phyloP scores from a whole-genome alignment of 768 basidiomycete genomes.

The Dendrothele bispora region DNA sequence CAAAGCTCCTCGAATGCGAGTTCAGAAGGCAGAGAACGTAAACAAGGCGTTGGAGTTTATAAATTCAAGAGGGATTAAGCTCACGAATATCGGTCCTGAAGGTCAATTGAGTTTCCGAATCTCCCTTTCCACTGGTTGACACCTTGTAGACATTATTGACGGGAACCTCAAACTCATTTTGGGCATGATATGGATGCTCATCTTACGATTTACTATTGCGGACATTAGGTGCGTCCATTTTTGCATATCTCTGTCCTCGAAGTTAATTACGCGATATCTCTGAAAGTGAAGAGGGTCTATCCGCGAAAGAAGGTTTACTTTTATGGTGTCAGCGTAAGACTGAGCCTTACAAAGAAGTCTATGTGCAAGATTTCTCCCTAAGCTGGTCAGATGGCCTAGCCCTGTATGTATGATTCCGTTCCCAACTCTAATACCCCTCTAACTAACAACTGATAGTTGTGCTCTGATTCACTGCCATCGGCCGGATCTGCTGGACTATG shows the following conservation, averaged over 20 bases:
- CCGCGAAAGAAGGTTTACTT: constrained; percentile 94
- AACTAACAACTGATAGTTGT: constrained; percentile 58
- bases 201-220: constrained; percentile 96
- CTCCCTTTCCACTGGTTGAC: neutral
- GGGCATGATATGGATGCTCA: constrained; percentile 99
- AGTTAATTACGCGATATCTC: neutral
- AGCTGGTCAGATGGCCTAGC: constrained; percentile 97
- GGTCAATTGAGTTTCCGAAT: constrained; percentile 40
- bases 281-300: constrained; percentile 93
- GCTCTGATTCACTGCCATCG: constrained; percentile 97
- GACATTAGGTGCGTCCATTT: constrained; percentile 80
- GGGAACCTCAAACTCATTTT: constrained; percentile 97
- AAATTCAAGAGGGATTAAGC: constrained; percentile 86
- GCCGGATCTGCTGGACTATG: constrained; percentile 91
- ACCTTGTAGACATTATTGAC: constrained; percentile 87
- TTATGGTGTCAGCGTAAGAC: constrained; percentile 99
- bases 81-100: constrained; percentile 98
- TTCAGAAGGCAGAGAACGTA: constrained; percentile 98
- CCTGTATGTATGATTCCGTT: constrained; percentile 56
- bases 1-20: constrained; percentile 83
- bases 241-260: neutral
- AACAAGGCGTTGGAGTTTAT: constrained; percentile 97
- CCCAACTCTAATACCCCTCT: constrained; percentile 1
- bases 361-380: constrained; percentile 90
- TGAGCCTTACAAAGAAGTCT: constrained; percentile 83